Base-by-base conservation (phyloP, 768 basidiomycete genomes). In the Auricularia heimuer region DNA sequence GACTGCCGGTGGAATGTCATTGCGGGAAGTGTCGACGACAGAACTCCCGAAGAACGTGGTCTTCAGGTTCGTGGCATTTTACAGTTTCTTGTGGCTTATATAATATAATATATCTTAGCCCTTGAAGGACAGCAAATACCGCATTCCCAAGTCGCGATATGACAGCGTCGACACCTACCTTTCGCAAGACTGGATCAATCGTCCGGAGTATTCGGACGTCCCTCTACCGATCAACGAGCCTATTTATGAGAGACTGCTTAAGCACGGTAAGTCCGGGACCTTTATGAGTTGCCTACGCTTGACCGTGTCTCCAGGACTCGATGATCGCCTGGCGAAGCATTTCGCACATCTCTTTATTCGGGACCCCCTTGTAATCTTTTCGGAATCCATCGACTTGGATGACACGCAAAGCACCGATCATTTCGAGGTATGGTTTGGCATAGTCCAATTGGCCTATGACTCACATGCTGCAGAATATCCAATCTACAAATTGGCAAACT, bases 401-500 rank as follows among this genome's bases (percentile, higher is more conserved):
- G 94, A 99, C 73, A 75, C 78, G 56, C 78, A 79, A 7, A 96
- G 93, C 66, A 92, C 84, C 66, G 97, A 98, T 73, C 97, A 99
- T 73, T 98, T 98, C 68, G 97, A 99, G 82, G 93, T 92, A 68
- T 33, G 76, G 3, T 21, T 21, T 47, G 3, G 14, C 37, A 18
- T 21, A 14, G 11, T 4, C 54, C 64, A 16, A 4, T 18, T n/a
- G 66, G 21, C 37, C 63, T 7, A 65, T 1, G 34, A 8, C 51
- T 42, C 44, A 63, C 62, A 54, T 35, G 18, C 7, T 3, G 47
- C 74, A 96, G 90, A 98, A 98, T 71, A 88, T 99, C 33, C 97
- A 99, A 83, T 98, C 97, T 2, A 99, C 97, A 3, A 99, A 99
- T 72, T 99, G 97, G 97, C 97, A 99, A 77, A 98, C 97, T 0